These are phyloP conservation scores for Begonia masoniana DNA, from an alignment of 306 rosid genomes.

Conservation along the genomic window DNA sequence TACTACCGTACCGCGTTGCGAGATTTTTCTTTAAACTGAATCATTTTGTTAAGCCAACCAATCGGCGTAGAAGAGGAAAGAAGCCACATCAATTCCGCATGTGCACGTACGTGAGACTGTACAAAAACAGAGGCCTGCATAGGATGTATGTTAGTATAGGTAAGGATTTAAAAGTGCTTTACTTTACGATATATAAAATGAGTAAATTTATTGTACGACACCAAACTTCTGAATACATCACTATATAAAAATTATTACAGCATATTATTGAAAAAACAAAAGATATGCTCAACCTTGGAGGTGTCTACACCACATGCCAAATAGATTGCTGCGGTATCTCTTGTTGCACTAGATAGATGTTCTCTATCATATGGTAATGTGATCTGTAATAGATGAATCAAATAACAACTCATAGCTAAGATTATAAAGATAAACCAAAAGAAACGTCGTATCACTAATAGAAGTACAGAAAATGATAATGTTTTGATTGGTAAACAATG, in stretches of 20 bases:
- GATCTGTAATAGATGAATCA: constrained; percentile 32
- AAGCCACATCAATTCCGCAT: constrained; percentile 93
- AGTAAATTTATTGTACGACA: not conserved
- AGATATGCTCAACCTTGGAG: constrained; percentile 49
- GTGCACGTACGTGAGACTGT: constrained; percentile 96
- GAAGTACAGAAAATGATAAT: too few species aligned
- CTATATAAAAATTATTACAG: too few species aligned
- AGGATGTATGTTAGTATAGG: too few species aligned
- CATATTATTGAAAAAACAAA: not conserved
- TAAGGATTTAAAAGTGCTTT: not conserved
- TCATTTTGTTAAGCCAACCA: constrained; percentile 91
- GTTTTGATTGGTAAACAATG: too few species aligned
- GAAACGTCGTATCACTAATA: not conserved
- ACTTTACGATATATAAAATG: not conserved
- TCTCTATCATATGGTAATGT: constrained; percentile 75
- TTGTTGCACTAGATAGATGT: constrained; percentile 56
- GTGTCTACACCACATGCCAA: constrained; percentile 93
- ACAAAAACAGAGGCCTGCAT: constrained; percentile 84
- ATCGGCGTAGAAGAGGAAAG: constrained; percentile 80
- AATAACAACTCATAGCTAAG: constrained; percentile 4
- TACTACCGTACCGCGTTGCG: constrained; percentile 83
- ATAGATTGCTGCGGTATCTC: constrained; percentile 92
- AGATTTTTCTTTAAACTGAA: constrained; percentile 97
- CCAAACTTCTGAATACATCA: not conserved
- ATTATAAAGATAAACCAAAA: constrained; percentile 1